These are phyloP conservation scores for Metarhizium sp. DNA, from an alignment of 2,329 filamentous ascomycete species.

Conservation along the genomic window DNA sequence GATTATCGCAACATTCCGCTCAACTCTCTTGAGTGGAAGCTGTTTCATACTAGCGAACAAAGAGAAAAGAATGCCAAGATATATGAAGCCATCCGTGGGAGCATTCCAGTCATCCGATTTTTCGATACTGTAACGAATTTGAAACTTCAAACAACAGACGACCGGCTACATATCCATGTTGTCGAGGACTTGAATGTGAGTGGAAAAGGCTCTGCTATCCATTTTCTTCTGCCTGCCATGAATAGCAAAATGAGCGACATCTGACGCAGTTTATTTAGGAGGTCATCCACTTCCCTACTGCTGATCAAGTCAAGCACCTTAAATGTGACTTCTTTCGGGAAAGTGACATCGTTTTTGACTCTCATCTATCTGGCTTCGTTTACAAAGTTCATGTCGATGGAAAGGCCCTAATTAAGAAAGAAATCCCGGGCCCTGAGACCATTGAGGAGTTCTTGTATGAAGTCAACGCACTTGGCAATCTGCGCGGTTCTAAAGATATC, in stretches of 20 bases:
- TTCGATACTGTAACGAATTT: conserved; percentile 94
- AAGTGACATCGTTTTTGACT: conserved; percentile 71
- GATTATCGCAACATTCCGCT: conserved; percentile 78
- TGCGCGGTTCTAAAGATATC: conserved; percentile 65
- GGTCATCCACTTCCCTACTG: conserved; percentile 76
- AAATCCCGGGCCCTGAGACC: conserved; percentile 91
- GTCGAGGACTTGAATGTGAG: conserved; percentile 83
- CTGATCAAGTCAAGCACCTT: conserved; percentile 66
- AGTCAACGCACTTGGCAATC: conserved; percentile 80
- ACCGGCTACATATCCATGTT: conserved; percentile 87
- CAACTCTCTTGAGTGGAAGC: conserved; percentile 77
- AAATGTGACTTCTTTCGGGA: conserved; percentile 57
- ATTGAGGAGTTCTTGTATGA: conserved; percentile 97
- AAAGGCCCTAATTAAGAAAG: conserved; percentile 81
- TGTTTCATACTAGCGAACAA: conserved; percentile 70
- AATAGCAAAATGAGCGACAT: neutral
- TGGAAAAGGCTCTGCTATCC: conserved; percentile 10
- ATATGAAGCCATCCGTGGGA: conserved; percentile 89
- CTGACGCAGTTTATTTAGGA: conserved; percentile 40
- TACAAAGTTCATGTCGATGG: conserved; percentile 76
- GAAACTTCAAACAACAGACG: conserved; percentile 81
- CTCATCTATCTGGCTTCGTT: conserved; percentile 93
- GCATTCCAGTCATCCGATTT: conserved; percentile 86
- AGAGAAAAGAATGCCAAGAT: conserved; percentile 88
- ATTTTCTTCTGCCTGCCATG: too few species aligned